These are phyloP conservation scores for Yamadazyma triangularis DNA, from an alignment of 1,139 yeast genomes.

Conservation along the genomic window DNA sequence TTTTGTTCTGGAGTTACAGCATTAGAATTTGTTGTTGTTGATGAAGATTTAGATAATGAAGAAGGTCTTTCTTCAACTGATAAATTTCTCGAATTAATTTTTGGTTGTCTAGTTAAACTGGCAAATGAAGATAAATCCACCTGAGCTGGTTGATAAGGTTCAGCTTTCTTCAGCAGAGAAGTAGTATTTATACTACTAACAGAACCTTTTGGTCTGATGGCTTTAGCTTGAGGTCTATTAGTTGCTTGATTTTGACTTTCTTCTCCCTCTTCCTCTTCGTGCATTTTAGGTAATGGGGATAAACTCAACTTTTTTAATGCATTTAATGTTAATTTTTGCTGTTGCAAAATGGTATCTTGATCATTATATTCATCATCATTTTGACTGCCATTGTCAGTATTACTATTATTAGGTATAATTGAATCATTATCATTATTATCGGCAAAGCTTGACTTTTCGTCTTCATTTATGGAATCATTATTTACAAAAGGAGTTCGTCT, in stretches of 20 bases:
- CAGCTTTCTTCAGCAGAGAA: conserved; percentile 10
- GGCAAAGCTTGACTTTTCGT: conserved; percentile 1
- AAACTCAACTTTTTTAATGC: conserved; percentile 44
- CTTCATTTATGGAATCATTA: conserved; percentile 11
- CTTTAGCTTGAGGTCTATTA: conserved; percentile 1
- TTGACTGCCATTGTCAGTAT: not conserved
- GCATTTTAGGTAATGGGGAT: conserved; percentile 37
- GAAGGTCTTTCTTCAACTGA: not conserved
- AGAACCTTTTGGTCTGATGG: conserved; percentile 1
- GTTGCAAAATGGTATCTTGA: conserved; percentile 34
- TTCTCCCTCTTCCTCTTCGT: conserved; percentile 1
- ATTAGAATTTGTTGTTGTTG: conserved; percentile 1
- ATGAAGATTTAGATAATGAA: conserved; percentile 1
- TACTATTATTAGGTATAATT: conserved; percentile 1
- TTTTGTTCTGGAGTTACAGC: conserved; percentile 1
- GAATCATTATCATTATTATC: not conserved
- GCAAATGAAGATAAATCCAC: conserved; percentile 49
- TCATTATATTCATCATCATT: conserved; percentile 24
- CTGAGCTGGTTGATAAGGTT: conserved; percentile 52
- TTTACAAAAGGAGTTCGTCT: conserved; percentile 38
- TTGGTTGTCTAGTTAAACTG: conserved; percentile 44
- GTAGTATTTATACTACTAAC: conserved; percentile 2
- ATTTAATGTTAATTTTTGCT: conserved; percentile 40
- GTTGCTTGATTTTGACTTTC: conserved; percentile 1
- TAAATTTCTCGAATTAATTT: conserved; percentile 7